Evolutionary conservation across 2,329 filamentous ascomycete genomes (phyloP), one percentile per base, ranked within the genome.

Genomic region (Delphinella strobiligena): DNA sequence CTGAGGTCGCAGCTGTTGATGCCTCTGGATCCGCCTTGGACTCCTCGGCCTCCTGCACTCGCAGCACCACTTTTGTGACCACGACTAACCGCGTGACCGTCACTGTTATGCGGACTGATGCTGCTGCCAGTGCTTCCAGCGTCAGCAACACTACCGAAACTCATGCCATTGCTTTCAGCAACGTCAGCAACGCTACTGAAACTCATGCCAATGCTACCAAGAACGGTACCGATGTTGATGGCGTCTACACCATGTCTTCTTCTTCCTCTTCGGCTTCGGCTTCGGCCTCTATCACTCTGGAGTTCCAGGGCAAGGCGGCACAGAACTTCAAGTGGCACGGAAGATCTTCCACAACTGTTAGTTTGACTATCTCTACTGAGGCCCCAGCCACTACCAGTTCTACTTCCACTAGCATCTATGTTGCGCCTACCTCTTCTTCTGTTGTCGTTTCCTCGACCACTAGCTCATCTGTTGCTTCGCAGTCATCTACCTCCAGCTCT

Each of bases 51-150:
- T 40, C 38, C 9, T 41, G 41, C 31, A 41, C 34, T 15, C 31
- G 31, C 22, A 36, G 40, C 34, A 52, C 55, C 39, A 51, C 59
- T 39, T 56, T 54, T 40, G 56, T 63, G 32, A 65, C 62, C 36
- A 58, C 58, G 24, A 61, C 58, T 33, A 55, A 59, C 45, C 58
- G 59, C 43, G 56, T 63, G 36, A 61, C 62, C 22, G 54, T 64
- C 38, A 65, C 62, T 22, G 57, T 63, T 35, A 56, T 12, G 22
- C 22, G 12, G 22, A 27, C 22, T 12, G 22, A 56, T 24, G 52
- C 53, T 19, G 49, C 50, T 31, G 36, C 35, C 22, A 40, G 43
- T 29, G 38, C 36, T 36, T 31, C 30, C 5, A 15, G 29, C 19
- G 38, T 17, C 22, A 34, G 32, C 11, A 34, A 31, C 24, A 38